Evolutionary conservation across 371 early-diverging fungal species (phyloP).

Genomic region (Mucor plumbeus): DNA sequence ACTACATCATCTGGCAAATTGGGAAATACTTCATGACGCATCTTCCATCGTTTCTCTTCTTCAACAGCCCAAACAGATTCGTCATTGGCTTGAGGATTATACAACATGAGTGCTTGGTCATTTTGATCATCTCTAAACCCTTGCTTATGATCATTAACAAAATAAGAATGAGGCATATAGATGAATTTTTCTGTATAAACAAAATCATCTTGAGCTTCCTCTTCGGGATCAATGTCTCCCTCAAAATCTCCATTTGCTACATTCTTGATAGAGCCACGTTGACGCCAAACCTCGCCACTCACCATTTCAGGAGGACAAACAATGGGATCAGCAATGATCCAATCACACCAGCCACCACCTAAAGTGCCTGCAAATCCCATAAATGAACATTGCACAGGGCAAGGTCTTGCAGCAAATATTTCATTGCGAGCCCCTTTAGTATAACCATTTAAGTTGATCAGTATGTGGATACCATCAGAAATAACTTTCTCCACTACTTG

Average conservation of each 20-base stretch:
- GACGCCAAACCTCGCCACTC: slow-evolving; percentile 70
- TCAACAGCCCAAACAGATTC: slow-evolving; percentile 76
- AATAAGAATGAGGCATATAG: slow-evolving; percentile 93
- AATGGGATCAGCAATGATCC: slow-evolving; percentile 87
- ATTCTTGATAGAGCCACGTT: slow-evolving; percentile 7
- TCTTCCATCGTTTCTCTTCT: slow-evolving; percentile 81
- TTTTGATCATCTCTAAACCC: slow-evolving; percentile 84
- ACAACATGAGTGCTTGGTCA: slow-evolving; percentile 21
- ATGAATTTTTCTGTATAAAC: slow-evolving; percentile 89
- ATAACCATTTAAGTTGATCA: slow-evolving; percentile 92
- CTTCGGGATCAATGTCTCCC: slow-evolving; percentile 82
- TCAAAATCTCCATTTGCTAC: slow-evolving; percentile 52
- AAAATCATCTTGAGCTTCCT: slow-evolving; percentile 59
- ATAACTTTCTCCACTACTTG: slow-evolving; percentile 79
- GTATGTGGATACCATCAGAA: slow-evolving; percentile 83
- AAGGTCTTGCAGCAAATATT: slow-evolving; percentile 90
- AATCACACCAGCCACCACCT: slow-evolving; percentile 93
- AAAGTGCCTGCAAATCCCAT: slow-evolving; percentile 95
- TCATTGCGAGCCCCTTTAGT: slow-evolving; percentile 94
- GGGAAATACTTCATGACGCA: slow-evolving; percentile 90
- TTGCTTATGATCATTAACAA: slow-evolving; percentile 93
- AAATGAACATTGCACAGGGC: slow-evolving; percentile 87
- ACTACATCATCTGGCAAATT: slow-evolving; percentile 78
- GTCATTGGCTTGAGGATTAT: neutral
- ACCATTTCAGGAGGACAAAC: slow-evolving; percentile 89